Evolutionary conservation across 495 filamentous ascomycete genomes (phyloP), one percentile per base, ranked within the genome.

Genomic region (Daldinia caldariorum): DNA sequence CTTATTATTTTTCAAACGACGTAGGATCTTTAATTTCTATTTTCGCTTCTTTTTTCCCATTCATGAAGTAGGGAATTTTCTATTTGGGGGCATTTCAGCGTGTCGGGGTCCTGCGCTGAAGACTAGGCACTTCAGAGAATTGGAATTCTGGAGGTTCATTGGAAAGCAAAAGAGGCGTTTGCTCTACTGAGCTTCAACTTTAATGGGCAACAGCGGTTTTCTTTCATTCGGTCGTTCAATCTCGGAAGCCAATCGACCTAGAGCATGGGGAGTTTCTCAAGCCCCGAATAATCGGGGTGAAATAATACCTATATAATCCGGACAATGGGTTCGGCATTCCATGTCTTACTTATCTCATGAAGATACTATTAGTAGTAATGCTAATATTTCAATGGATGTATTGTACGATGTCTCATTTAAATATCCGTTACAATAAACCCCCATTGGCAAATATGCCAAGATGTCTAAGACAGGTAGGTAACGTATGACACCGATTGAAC

Each of bases 251-350:
- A 16, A 32, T 53, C 4, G 13, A 53, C 7, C 9, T n/a, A 45
- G 53, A 18, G 18, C 18, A 20, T 60, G 47, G 22, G 50, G 51
- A 61, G 39, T 14, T 61, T 50, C 55, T 32, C 61, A 58, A 63
- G 51, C 4, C 10, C 58, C 53, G 29, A 62, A 37, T 61, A 41
- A 12, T 12, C 32, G 35, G 55, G 20, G 14, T 62, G 16, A 45
- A 47, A 63, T 32, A 49, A 45, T 43, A 32, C 29, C 13, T 22
- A 45, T 22, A 45, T 22, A 26, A 31, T 45, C 26, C 18, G 12
- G 43, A 2, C 38, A 12, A 45, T 18, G 41, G 26, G 14, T 32
- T 14, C 13, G 26, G 22, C 35, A 31, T 31, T 43, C 32, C 6
- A 41, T 13, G 10, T n/a, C 20, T 43, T 16, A 29, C 20, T 43